Percentiles rank a stretch among this genome's conserved stretches.
These are phyloP conservation scores for Colletotrichum sp. DNA, from an alignment of 2,329 filamentous ascomycete species.

Conservation along the genomic window DNA sequence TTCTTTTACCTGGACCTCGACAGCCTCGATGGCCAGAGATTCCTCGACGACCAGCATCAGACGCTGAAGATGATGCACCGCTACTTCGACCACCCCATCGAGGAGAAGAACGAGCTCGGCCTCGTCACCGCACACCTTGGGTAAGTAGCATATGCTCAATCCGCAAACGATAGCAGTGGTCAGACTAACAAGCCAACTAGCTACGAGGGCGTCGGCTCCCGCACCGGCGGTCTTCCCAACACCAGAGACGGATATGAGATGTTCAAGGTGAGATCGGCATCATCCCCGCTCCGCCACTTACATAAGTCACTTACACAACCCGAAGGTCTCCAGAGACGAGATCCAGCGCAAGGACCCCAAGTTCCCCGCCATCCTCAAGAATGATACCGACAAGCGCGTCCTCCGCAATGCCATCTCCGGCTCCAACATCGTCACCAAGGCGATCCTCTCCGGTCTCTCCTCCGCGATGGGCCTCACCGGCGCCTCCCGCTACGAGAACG, in stretches of 20 bases:
- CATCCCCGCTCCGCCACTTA: slow-evolving; percentile 21
- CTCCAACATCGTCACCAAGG: slow-evolving; percentile 56
- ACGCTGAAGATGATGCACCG: slow-evolving; percentile 59
- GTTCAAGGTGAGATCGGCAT: slow-evolving; percentile 42
- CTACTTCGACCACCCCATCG: slow-evolving; percentile 58
- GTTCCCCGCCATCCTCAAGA: slow-evolving; percentile 53
- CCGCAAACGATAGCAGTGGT: too few relatives aligned
- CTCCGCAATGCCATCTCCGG: slow-evolving; percentile 55
- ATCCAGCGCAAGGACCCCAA: slow-evolving; percentile 52
- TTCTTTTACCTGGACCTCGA: slow-evolving; percentile 63
- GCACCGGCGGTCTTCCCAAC: slow-evolving; percentile 50
- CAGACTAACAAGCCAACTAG: slow-evolving; percentile 25
- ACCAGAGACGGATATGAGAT: slow-evolving; percentile 60
- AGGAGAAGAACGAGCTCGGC: slow-evolving; percentile 62
- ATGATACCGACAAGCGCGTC: slow-evolving; percentile 50
- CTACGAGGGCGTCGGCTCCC: slow-evolving; percentile 54
- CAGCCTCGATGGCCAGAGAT: slow-evolving; percentile 56
- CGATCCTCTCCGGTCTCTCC: slow-evolving; percentile 53
- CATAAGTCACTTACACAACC: slow-evolving; percentile 2
- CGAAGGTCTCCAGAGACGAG: slow-evolving; percentile 49
- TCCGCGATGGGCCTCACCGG: slow-evolving; percentile 50
- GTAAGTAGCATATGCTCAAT: slow-evolving; percentile 28
- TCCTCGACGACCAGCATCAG: slow-evolving; percentile 57
- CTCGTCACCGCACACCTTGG: slow-evolving; percentile 59
- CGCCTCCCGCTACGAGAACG: slow-evolving; percentile 52